Percentiles rank a stretch among this genome's conserved stretches.
These are phyloP conservation scores for Neurospora hispaniola DNA, from an alignment of 495 filamentous ascomycete genomes.

Conservation along the genomic window DNA sequence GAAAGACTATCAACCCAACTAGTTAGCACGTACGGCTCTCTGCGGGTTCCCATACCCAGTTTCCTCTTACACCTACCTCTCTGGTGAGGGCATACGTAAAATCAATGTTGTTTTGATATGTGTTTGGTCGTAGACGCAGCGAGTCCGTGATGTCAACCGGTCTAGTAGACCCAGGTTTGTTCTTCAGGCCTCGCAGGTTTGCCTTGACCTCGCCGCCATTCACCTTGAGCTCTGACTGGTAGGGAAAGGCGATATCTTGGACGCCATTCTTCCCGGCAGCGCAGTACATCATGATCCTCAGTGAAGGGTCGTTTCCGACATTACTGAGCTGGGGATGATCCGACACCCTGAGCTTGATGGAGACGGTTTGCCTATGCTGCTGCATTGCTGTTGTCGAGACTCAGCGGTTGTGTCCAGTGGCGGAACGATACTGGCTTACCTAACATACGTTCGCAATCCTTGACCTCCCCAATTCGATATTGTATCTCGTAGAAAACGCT, in stretches of 20 bases:
- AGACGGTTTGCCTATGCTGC: constrained; percentile 48
- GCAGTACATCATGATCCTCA: constrained; percentile 74
- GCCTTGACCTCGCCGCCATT: constrained; percentile 80
- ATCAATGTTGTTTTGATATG: constrained; percentile 64
- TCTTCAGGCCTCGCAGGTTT: constrained; percentile 87
- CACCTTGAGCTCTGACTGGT: constrained; percentile 83
- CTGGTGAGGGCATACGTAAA: constrained; percentile 88
- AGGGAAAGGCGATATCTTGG: constrained; percentile 78
- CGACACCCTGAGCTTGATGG: constrained; percentile 39
- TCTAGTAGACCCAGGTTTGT: constrained; percentile 84
- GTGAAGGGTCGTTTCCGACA: constrained; percentile 40
- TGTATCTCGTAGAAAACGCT: constrained; percentile 68
- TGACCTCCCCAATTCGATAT: constrained; percentile 47
- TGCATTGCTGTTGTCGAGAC: constrained; percentile 36
- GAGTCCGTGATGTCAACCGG: constrained; percentile 81
- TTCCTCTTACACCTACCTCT: constrained; percentile 46
- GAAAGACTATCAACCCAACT: constrained; percentile 49
- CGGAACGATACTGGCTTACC: not conserved
- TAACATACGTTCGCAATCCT: constrained; percentile 56
- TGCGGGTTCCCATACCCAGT: not conserved
- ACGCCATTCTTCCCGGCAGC: constrained; percentile 45
- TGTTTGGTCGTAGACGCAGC: constrained; percentile 51
- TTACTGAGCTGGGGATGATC: constrained; percentile 36
- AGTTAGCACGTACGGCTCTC: not conserved
- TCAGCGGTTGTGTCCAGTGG: constrained; percentile 6